phyloP scores from a whole-genome alignment of 441 rosid genomes.

The Aquilaria agallochum region DNA sequence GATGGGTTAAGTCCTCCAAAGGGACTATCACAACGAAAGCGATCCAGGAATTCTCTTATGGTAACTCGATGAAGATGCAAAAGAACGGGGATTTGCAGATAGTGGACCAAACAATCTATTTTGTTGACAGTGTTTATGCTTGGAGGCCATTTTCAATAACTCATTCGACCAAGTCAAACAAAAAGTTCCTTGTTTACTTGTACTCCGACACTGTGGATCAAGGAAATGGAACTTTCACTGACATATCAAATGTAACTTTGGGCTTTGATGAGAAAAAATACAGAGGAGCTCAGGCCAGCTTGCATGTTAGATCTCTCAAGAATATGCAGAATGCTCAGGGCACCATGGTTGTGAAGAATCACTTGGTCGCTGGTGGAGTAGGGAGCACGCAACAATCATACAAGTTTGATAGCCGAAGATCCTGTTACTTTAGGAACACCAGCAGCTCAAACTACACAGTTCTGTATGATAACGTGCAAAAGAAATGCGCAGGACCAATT shows the following conservation, averaged over 20 bases:
- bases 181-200: slow-evolving; percentile 38
- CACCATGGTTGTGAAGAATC: slow-evolving; percentile 48
- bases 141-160: slow-evolving; percentile 20
- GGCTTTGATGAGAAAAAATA: slow-evolving; percentile 50
- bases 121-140: slow-evolving; percentile 37
- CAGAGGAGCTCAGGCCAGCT: slow-evolving; percentile 15
- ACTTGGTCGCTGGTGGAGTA: slow-evolving; percentile 43
- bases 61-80: slow-evolving; percentile 50
- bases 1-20: slow-evolving; percentile 66
- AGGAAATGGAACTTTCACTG: slow-evolving; percentile 28
- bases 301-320: slow-evolving; percentile 24
- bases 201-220: slow-evolving; percentile 28
- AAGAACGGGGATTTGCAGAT: slow-evolving; percentile 53
- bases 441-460: slow-evolving; percentile 68
- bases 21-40: slow-evolving; percentile 54
- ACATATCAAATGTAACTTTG: slow-evolving; percentile 34
- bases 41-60: slow-evolving; percentile 43
- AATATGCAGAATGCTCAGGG: slow-evolving; percentile 61
- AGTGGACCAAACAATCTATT: slow-evolving; percentile 52
- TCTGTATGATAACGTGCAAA: slow-evolving; percentile 37
- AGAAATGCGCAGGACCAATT: slow-evolving; percentile 22
- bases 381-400: slow-evolving; percentile 62
- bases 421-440: slow-evolving; percentile 64
- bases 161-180: slow-evolving; percentile 27
- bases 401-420: slow-evolving; percentile 29